Evolutionary conservation across 169 alveolate genomes (phyloP), one percentile per base, ranked within the genome.

Genomic region (Plasmodium coatneyi): DNA sequence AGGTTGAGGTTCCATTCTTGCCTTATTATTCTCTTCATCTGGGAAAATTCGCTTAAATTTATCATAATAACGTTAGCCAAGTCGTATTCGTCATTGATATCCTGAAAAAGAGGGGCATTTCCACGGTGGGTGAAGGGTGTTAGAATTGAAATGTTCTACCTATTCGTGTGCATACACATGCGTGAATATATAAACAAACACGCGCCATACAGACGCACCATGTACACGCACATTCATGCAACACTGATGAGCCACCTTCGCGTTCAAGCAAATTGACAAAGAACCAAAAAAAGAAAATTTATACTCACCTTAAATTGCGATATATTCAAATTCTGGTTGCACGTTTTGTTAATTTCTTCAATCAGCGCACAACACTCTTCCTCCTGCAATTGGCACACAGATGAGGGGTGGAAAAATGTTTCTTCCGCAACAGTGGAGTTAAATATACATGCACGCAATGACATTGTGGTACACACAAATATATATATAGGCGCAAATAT

Each of bases 301-400:
- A 46, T 4, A 36, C 79, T 84, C 80, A 86, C 93, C 80, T 76
- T 86, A 86, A 86, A 74, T 70, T 86, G 93, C 12, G 93, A 86
- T 74, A 86, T 52, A 52, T 86, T 86, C 66, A 86, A 86, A 76
- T 76, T 74, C 41, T 74, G 84, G 54, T 86, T 86, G 70, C 86
- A 86, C 25, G 86, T 78, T 86, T 86, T 86, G 79, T 86, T 86
- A 78, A 86, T 76, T 56, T 86, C 93, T 74, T 86, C 93, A 86
- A 86, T 86, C 66, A 86, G 41, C 41, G 84, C 80, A 56, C 72
- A 86, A 34, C 39, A 86, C 43, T 86, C 93, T 32, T 86, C 93
- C 25, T 86, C 93, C 93, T 86, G 54, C 71, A 19, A 54, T 54
- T 30, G 30, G 6, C 10, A 9, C 66, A 36, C 52, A 5, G 80